Conservation (phyloP, 192 early-diverging fungal species). For the Umbelopsis ramanniana region DNA sequence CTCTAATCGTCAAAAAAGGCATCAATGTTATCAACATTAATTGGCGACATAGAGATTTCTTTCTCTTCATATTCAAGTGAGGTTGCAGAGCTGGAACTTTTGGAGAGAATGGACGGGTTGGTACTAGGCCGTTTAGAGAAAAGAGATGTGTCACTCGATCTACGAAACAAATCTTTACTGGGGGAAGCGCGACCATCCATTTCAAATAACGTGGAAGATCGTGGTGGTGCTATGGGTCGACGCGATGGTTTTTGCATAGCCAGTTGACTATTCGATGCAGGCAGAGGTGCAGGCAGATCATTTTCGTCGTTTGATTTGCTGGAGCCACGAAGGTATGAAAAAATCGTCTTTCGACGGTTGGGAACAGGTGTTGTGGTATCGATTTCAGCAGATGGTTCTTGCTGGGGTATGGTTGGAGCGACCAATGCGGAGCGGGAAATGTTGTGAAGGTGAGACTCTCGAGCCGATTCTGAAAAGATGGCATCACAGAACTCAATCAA, state of each 20-base stretch:
- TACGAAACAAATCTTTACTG: constrained; percentile 7
- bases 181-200: constrained; percentile 9
- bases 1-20: constrained; percentile 6
- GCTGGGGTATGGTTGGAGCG: not conserved
- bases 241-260: not conserved
- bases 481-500: constrained; percentile 46
- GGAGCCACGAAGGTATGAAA: not conserved
- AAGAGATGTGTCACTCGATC: constrained; percentile 14
- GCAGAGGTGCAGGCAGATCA: not conserved
- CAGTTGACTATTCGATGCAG: not conserved
- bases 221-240: constrained; percentile 6
- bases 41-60: not conserved
- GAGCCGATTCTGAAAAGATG: constrained; percentile 42
- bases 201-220: constrained; percentile 11
- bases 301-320: not conserved
- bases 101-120: not conserved
- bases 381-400: not conserved
- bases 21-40: constrained; percentile 18
- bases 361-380: constrained; percentile 5
- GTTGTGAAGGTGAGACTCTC: constrained; percentile 21
- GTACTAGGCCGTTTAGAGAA: not conserved
- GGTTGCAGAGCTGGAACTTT: not conserved
- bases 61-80: not conserved
- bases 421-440: not conserved
- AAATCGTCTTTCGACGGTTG: constrained; percentile 3